Evolutionary conservation across 345 rosid species (phyloP), one percentile per base, ranked within the genome.

Genomic region (Nephelium lappaceum): DNA sequence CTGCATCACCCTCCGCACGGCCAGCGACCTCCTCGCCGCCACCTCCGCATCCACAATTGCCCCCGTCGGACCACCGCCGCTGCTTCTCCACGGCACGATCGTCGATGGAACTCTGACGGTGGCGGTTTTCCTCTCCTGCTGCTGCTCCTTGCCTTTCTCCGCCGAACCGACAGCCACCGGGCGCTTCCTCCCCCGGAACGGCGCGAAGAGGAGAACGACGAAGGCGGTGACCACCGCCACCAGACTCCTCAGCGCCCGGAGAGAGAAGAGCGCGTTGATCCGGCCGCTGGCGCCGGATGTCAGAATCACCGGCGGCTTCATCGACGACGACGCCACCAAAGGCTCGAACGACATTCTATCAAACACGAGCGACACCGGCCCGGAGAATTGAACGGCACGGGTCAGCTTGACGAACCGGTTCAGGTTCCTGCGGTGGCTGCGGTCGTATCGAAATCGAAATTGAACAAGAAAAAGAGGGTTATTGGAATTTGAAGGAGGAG

Each of bases 221-320:
- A 92, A 36, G 3, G 95, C 89, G 11, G 87, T 82, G 41, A 89
- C 69, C 6, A 88, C 42, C 60, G 86, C 9, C 15, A 90, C 15
- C 27, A 87, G 71, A 9, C 89, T 88, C 76, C 55, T 88, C 61
- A 91, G 81, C 63, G 86, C 84, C 19, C 89, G 84, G 58, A 84
- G 78, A 4, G 91, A 91, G 75, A 95, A 89, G 76, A 93, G 84
- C 6, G 90, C 93, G 72, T 83, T 87, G 14, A 93, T 83, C 4
- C 96, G 87, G 16, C 95, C 97, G 81, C 98, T 93, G 0, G 98
- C 98, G 11, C 97, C 98, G 12, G 98, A 95, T 0, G 98, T 93
- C 11, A 93, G 63, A 70, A 94, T 91, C 83, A 88, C 78, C 10
- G 89, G 72, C 69, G 90, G 73, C 19, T 72, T 70, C 18, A 49